Evolutionary conservation across 352 stramenopile genomes (phyloP).

Genomic region (Phytopythium litorale): DNA sequence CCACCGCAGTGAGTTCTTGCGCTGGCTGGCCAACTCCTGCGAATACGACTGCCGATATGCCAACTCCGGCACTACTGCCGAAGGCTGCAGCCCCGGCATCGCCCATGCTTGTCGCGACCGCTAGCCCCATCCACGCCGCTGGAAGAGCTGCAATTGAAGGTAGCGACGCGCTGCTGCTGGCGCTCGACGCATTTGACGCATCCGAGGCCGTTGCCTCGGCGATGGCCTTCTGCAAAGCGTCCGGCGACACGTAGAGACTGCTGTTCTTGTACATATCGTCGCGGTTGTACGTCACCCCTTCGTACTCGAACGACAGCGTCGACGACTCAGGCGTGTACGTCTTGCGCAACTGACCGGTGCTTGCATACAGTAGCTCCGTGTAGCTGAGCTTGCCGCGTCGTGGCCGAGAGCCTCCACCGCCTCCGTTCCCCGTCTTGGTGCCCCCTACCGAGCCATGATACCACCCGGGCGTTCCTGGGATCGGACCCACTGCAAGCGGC

Average conservation of each 20-base stretch:
- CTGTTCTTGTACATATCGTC: slow-evolving; percentile 81
- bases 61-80: not conserved
- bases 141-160: not conserved
- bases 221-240: slow-evolving; percentile 18
- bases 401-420: slow-evolving; percentile 23
- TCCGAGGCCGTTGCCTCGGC: not conserved
- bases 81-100: not conserved
- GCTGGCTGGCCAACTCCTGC: not conserved
- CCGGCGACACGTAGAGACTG: slow-evolving; percentile 74
- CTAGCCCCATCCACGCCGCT: not conserved
- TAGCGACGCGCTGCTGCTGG: not conserved
- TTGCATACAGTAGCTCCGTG: slow-evolving; percentile 74
- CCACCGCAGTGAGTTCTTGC: slow-evolving; percentile 15
- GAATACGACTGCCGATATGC: slow-evolving; percentile 1
- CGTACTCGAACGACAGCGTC: slow-evolving; percentile 73
- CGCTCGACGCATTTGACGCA: not conserved
- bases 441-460: slow-evolving; percentile 36
- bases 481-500: slow-evolving; percentile 38
- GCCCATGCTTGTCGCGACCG: not conserved
- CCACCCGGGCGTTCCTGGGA: slow-evolving; percentile 48
- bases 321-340: slow-evolving; percentile 79
- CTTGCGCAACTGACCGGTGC: slow-evolving; percentile 77
- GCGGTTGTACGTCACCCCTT: slow-evolving; percentile 58
- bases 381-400: slow-evolving; percentile 80
- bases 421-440: not conserved